phyloP scores from a whole-genome alignment of 768 basidiomycete genomes.

The Trametes punicea region DNA sequence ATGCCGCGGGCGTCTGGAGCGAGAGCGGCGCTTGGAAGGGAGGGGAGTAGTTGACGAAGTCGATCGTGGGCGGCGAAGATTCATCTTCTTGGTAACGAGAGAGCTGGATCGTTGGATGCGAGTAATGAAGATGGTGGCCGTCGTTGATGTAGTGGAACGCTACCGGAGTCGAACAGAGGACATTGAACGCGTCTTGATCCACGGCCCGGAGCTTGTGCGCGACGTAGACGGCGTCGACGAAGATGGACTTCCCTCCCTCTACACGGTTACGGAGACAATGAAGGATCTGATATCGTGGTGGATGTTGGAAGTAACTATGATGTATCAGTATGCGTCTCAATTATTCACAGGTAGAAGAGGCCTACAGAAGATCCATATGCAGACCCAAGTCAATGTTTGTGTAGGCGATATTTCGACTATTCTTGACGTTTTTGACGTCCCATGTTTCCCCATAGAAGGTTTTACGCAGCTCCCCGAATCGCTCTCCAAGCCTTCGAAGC shows the following conservation, averaged over 20 bases:
- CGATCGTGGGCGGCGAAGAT: slow-evolving; percentile 33
- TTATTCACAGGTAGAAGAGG: slow-evolving; percentile 10
- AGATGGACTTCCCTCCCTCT: slow-evolving; percentile 77
- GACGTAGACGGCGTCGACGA: slow-evolving; percentile 75
- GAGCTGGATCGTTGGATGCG: slow-evolving; percentile 77
- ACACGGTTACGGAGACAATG: slow-evolving; percentile 89
- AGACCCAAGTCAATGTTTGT: slow-evolving; percentile 85
- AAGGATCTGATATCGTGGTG: slow-evolving; percentile 88
- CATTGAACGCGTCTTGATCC: slow-evolving; percentile 50
- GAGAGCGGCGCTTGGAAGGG: slow-evolving; percentile 89
- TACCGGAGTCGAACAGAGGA: slow-evolving; percentile 64
- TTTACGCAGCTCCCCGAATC: slow-evolving; percentile 71
- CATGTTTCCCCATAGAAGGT: slow-evolving; percentile 91
- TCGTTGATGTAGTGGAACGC: slow-evolving; percentile 91
- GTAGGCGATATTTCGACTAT: slow-evolving; percentile 91
- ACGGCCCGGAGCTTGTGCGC: slow-evolving; percentile 49
- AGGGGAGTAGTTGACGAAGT: slow-evolving; percentile 86
- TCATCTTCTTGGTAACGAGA: slow-evolving; percentile 18
- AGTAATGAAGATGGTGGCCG: slow-evolving; percentile 71
- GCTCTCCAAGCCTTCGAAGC: slow-evolving; percentile 57
- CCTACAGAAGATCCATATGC: slow-evolving; percentile 91
- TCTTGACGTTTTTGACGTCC: slow-evolving; percentile 75
- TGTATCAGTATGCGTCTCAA: neutral
- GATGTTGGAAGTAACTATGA: slow-evolving; percentile 81
- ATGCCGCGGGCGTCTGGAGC: slow-evolving; percentile 46